These are phyloP conservation scores for Cenchrus americanus DNA, from an alignment of 176 grass and related monocot species.

Conservation along the genomic window DNA sequence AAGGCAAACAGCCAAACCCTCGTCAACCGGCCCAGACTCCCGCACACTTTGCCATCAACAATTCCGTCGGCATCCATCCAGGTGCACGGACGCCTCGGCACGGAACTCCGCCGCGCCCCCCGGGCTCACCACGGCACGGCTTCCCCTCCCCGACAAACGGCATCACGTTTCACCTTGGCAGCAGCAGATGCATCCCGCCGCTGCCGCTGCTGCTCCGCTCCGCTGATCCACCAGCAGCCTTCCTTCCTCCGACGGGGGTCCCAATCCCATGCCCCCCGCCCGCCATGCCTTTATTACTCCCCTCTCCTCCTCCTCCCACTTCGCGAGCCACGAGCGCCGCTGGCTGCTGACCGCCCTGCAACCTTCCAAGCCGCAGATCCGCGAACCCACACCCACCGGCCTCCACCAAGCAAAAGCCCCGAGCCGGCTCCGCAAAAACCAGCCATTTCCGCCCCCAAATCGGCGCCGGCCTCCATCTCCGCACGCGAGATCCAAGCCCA, in stretches of 20 bases:
- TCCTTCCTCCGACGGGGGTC: too few species aligned
- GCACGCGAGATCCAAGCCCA: constrained; percentile 25
- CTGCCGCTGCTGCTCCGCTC: too few species aligned
- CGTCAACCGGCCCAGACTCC: background rate
- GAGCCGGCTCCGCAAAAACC: background rate
- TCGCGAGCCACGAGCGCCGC: background rate
- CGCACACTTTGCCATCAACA: too few species aligned
- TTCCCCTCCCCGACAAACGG: background rate
- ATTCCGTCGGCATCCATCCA: too few species aligned
- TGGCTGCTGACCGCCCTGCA: background rate
- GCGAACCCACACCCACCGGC: too few species aligned
- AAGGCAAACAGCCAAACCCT: too few species aligned
- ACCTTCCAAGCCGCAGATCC: background rate
- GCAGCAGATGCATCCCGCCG: background rate
- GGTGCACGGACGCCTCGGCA: background rate
- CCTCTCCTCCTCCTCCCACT: background rate
- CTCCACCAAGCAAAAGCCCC: background rate
- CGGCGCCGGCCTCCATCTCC: background rate
- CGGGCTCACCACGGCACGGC: background rate
- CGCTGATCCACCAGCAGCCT: background rate
- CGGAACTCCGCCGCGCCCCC: too few species aligned
- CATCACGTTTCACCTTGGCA: constrained; percentile 6
- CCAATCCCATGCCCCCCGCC: too few species aligned
- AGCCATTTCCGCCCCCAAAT: constrained; percentile 1
- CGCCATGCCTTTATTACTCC: constrained; percentile 25